These are phyloP conservation scores for Neofusicoccum parvum DNA, from an alignment of 2,329 filamentous ascomycete species.

Conservation along the genomic window DNA sequence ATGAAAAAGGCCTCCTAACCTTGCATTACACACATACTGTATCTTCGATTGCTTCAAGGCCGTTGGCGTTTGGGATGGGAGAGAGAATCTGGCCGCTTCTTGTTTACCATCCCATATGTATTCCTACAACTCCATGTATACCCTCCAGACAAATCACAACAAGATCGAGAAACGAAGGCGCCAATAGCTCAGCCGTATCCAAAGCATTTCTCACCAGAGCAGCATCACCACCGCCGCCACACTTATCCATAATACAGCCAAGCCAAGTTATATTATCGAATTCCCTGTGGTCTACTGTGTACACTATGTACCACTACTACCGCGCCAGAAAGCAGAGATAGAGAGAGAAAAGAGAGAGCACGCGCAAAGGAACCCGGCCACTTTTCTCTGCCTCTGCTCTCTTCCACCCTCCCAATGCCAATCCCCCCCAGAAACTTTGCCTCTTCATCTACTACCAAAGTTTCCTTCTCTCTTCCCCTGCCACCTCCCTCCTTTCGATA, in stretches of 20 bases:
- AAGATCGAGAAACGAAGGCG: too few species aligned
- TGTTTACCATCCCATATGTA: too few species aligned
- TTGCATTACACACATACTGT: too few species aligned
- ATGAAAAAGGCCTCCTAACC: too few species aligned
- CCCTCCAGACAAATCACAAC: too few species aligned
- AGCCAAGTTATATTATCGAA: constrained; percentile 14
- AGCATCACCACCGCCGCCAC: background rate
- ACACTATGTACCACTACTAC: background rate
- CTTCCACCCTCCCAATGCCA: background rate
- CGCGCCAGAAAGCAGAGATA: background rate
- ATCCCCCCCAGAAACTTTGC: background rate
- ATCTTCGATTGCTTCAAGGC: too few species aligned
- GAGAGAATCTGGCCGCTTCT: too few species aligned
- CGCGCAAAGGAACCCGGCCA: background rate
- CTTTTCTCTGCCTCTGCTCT: background rate
- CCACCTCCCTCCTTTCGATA: background rate
- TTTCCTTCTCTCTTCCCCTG: background rate
- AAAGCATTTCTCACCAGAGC: too few species aligned
- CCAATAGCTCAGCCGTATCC: too few species aligned
- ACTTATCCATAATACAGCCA: background rate
- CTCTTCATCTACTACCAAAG: background rate
- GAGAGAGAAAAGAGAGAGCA: background rate
- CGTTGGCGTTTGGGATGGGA: too few species aligned
- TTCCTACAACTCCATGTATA: too few species aligned
- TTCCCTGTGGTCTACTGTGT: constrained; percentile 14